Base-by-base conservation (phyloP, 2,329 filamentous ascomycete genomes). In the Elsinoe australis region DNA sequence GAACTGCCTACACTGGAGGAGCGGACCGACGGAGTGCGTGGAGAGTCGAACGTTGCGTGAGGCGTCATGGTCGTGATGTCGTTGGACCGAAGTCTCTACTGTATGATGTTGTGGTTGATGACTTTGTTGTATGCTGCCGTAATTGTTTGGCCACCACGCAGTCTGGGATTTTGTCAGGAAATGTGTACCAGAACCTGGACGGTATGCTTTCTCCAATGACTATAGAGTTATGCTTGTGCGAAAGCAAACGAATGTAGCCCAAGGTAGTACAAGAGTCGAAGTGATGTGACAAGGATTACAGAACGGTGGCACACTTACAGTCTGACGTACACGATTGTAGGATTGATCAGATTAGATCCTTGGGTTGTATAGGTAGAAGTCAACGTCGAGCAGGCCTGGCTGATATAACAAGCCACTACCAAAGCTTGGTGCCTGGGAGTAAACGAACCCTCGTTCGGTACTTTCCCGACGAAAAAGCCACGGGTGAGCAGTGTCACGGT, bases 321-420 rank as follows among this genome's bases (percentile, higher is more conserved):
- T 32, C 12, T 19, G 14, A 44, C 26, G 14, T 26, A 44, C 39
- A 15, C 31, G 39, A 26, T 15, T 44, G 39, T 24, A 14, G 24
- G 39, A 19, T 32, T 31, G 39, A 44, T 44, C 39, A 18, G 39
- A 44, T 44, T 44, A 44, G 39, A 44, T 44, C 28, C 24, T 21
- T 19, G 39, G 32, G 21, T 31, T 44, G 26, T 6, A 29, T 6
- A 29, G 12, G 26, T 29, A 18, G 39, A 10, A 21, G 17, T 24
- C 29, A 44, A 26, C 39, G n/a, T n/a, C n/a, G n/a, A 44, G 39
- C 31, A 32, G 26, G 9, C 28, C 39, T 6, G 39, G 39, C n/a
- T 44, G 24, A 44, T 44, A 44, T 44, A 44, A 44, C 14, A 26
- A n/a, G 22, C 24, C 24, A 26, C 26, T 17, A 15, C 10, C 14